A percentile compares a stretch with the other conserved stretches of the same genome.
phyloP scores from a whole-genome alignment of 192 early-diverging fungal species.

The Podila epicladia region DNA sequence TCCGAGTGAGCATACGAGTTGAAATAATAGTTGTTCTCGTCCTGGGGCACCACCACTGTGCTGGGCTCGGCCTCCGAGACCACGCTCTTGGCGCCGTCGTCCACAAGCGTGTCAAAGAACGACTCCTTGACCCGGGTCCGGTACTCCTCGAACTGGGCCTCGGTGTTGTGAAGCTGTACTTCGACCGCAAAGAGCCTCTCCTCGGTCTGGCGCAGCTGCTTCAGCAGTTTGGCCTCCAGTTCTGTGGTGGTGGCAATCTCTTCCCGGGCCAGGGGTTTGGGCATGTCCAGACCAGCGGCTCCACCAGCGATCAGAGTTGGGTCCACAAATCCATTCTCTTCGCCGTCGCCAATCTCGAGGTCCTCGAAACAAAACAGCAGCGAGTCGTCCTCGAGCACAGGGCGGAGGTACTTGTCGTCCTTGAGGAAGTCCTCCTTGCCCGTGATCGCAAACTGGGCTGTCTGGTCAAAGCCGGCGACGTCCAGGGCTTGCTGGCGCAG shows the following conservation, averaged over 20 bases:
- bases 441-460: conserved; percentile 9
- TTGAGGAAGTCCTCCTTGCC: conserved; percentile 64
- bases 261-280: conserved; percentile 10
- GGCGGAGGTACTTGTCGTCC: conserved; percentile 74
- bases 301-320: conserved; percentile 25
- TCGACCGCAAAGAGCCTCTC: conserved; percentile 61
- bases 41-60: conserved; percentile 25
- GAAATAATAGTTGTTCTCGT: conserved; percentile 90
- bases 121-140: conserved; percentile 72
- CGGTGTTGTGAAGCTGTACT: conserved; percentile 60
- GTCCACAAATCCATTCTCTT: conserved; percentile 50
- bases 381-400: conserved; percentile 73
- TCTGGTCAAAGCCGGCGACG: conserved; percentile 10
- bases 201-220: conserved; percentile 62
- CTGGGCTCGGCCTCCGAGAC: conserved; percentile 7
- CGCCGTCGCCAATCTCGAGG: conserved; percentile 69
- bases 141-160: conserved; percentile 75
- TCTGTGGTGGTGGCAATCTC: conserved; percentile 51
- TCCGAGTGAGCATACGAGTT: conserved; percentile 98
- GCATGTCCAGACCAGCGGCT: conserved; percentile 5
- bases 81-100: conserved; percentile 22
- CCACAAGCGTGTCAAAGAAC: conserved; percentile 67
- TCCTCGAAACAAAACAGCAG: conserved; percentile 79
- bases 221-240: conserved; percentile 66
- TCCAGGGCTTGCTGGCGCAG: conserved; percentile 58